A percentile compares a stretch with the other conserved stretches of the same genome.
Evolutionary conservation across 1,284 basidiomycete species (phyloP).

Genomic region (Ceratobasidium sp.): DNA sequence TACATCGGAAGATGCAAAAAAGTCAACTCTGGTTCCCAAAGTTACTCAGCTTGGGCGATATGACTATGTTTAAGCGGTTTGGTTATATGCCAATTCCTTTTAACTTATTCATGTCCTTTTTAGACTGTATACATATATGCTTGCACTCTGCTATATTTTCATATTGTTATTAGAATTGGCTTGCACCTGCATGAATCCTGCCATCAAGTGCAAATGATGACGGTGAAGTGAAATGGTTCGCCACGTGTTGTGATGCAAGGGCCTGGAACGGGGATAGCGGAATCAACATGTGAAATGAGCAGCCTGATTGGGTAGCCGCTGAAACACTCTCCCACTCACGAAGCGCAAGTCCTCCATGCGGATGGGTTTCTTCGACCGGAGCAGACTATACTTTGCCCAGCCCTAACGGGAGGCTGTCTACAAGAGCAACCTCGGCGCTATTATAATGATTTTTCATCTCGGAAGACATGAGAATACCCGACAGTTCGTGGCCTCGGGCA

Average conservation of each 20-base stretch:
- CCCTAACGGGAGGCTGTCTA: background rate
- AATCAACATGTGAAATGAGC: constrained; percentile 2
- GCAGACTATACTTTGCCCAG: too few relatives aligned
- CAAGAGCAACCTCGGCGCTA: background rate
- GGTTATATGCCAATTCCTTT: background rate
- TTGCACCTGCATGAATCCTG: too few relatives aligned
- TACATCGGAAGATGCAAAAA: background rate
- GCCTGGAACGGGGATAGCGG: background rate
- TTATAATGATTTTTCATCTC: background rate
- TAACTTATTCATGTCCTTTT: background rate
- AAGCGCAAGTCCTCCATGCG: background rate
- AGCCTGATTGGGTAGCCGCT: background rate
- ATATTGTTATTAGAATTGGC: too few relatives aligned
- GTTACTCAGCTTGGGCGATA: constrained; percentile 26
- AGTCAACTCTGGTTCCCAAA: background rate
- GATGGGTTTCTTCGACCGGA: too few relatives aligned
- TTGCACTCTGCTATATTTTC: background rate
- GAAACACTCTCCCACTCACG: background rate
- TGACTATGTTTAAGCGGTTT: constrained; percentile 15
- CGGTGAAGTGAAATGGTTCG: background rate
- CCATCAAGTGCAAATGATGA: too few relatives aligned
- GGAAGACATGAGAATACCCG: background rate
- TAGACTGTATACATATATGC: background rate
- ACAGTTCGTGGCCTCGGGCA: too few relatives aligned
- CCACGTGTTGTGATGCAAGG: background rate